Evolutionary conservation across 495 filamentous ascomycete genomes (phyloP), one percentile per base, ranked within the genome.

Genomic region (Xylaria venustula): DNA sequence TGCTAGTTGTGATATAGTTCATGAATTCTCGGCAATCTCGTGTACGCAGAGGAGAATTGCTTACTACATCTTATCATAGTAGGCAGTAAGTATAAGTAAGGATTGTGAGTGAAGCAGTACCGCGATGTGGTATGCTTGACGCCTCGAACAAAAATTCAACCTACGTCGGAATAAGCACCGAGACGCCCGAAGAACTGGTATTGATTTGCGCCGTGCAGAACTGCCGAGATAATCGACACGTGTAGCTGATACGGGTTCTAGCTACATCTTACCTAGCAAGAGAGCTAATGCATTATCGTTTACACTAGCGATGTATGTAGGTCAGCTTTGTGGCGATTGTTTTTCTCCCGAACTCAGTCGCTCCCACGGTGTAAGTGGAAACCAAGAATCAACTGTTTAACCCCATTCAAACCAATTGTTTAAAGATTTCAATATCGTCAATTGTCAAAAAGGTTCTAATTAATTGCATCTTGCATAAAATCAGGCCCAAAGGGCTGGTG

Each of bases 191-290:
- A 34, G 23, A 2, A 30, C 40, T 20, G 40, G 40, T 34, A 17
- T n/a, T 30, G 8, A 45, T 32, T n/a, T n/a, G n/a, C n/a, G n/a
- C 25, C 26, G 23, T 15, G 40, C 23, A 15, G 25, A 55, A 55
- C 53, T 55, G 53, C 53, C 53, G 53, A 55, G n/a, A 9, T 15
- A 37, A 45, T 8, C n/a, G 40, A 54, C n/a, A 44, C 37, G 19
- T 22, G 53, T 34, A 6, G 26, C 5, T 34, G 5, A 25, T n/a
- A 37, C 8, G 25, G 9, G n/a, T 30, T 45, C 36, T 55, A 42
- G 42, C 36, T 23, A n/a, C 3, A 41, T 54, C 26, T 22, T 54
- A n/a, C 8, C 26, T 55, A 55, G 53, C 19, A 40, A 22, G 34
- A 14, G 12, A 12, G 15, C 25, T 45, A 45, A 45, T 45, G 53